These are phyloP conservation scores for Fusarium sambucinum DNA, from an alignment of 2,329 filamentous ascomycete genomes.

Conservation along the genomic window DNA sequence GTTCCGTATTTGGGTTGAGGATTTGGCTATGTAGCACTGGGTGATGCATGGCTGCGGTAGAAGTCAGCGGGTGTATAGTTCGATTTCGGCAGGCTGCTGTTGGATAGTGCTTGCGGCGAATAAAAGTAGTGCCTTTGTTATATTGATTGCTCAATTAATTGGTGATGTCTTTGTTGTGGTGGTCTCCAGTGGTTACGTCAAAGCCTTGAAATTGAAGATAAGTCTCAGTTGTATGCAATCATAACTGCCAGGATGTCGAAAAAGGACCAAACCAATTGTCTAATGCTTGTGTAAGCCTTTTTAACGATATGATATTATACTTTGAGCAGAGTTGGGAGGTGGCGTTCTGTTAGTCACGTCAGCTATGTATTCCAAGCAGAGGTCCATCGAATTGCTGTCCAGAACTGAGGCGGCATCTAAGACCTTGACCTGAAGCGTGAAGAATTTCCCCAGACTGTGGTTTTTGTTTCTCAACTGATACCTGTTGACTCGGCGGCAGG, in stretches of 20 bases:
- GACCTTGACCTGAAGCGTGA: too few species aligned
- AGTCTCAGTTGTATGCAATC: too few species aligned
- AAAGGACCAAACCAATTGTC: too few species aligned
- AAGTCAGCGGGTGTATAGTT: slow-evolving; percentile 32
- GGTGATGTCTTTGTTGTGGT: neutral
- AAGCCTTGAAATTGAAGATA: too few species aligned
- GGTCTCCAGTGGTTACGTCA: too few species aligned
- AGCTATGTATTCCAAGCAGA: slow-evolving; percentile 19
- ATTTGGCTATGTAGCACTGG: neutral
- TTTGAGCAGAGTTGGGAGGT: neutral
- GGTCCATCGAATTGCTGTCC: too few species aligned
- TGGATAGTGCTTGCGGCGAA: slow-evolving; percentile 47
- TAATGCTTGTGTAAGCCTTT: too few species aligned
- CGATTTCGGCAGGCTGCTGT: slow-evolving; percentile 35
- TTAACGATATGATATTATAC: neutral
- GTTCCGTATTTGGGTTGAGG: neutral
- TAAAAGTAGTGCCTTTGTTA: slow-evolving; percentile 50
- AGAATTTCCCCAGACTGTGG: too few species aligned
- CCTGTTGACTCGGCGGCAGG: too few species aligned
- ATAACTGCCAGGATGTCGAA: neutral
- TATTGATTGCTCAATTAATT: neutral
- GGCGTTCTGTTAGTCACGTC: slow-evolving; percentile 13
- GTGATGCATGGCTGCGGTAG: slow-evolving; percentile 6
- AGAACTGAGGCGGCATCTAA: too few species aligned
- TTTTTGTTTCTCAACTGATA: too few species aligned